Base-by-base conservation (phyloP, 1,139 yeast genomes). In the Candida labiduridarum region DNA sequence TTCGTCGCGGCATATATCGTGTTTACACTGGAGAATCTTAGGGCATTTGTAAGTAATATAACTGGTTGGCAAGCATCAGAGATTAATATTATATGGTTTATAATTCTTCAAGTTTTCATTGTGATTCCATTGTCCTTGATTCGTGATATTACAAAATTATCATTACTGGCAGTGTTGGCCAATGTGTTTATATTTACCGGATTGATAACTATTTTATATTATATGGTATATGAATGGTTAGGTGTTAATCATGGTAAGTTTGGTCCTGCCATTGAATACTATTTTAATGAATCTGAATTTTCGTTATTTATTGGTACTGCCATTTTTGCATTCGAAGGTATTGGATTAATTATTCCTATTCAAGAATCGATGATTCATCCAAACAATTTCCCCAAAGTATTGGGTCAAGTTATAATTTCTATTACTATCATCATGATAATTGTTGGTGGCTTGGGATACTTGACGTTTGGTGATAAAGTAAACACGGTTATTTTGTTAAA, bases 281-380 rank as follows among this genome's bases (percentile, higher is more conserved):
- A 61, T 35, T 89, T 92, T 74, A 91, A 94, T 65, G 63, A 76
- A 41, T 71, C 78, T 7, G 84, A 85, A 49, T 92, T 96, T 85
- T 82, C 96, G 0, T 74, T 92, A 45, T 91, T 91, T 63, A 86
- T 92, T 52, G 98, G 97, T 18, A 94, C 96, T 1, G 97, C 97
- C 1, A 92, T 94, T 41, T 94, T 94, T 78, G 92, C 99, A 10
- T 94, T 88, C 65, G 99, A 94, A 69, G 99, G 99, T 8, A 89
- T 94, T 53, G 98, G 99, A 0, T 77, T 94, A 46, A 80, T 94
- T 53, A 89, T 94, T 44, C 99, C 99, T 1, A 91, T 94, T 61
- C 96, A 91, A 62, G 97, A 94, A 62, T 87, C 97, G 1, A 94
- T 94, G 99, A 82, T 82, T 44, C 75, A 85, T 56, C 97, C 97